Conservation (phyloP, 345 rosid genomes). For the Populus ilicifolia region DNA sequence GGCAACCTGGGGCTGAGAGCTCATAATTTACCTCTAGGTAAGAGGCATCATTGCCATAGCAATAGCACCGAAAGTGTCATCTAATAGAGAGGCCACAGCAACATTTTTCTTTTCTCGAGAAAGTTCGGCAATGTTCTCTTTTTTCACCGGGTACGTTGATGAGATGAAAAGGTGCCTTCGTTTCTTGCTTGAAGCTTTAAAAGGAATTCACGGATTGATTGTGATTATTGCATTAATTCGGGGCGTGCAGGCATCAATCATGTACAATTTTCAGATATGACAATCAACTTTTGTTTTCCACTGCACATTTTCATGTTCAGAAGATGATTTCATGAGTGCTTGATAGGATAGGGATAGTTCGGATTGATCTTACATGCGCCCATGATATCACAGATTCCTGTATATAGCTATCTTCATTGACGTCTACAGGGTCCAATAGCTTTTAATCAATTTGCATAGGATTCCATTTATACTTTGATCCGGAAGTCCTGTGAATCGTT, state of each 20-base stretch:
- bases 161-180: background rate
- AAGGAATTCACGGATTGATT: background rate
- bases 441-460: background rate
- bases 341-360: background rate
- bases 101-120: background rate
- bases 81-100: background rate
- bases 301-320: background rate
- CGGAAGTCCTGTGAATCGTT: background rate
- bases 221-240: background rate
- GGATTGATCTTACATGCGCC: background rate
- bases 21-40: background rate
- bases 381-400: background rate
- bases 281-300: background rate
- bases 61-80: conserved; percentile 15
- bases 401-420: background rate
- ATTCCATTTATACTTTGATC: background rate
- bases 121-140: background rate
- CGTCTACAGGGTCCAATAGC: background rate
- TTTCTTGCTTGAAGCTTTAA: background rate
- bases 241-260: background rate
- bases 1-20: background rate
- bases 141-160: background rate
- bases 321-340: background rate
- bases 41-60: conserved; percentile 9
- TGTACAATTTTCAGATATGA: background rate